Evolutionary conservation across 768 basidiomycete genomes (phyloP).

Genomic region (Rickenella mellea): DNA sequence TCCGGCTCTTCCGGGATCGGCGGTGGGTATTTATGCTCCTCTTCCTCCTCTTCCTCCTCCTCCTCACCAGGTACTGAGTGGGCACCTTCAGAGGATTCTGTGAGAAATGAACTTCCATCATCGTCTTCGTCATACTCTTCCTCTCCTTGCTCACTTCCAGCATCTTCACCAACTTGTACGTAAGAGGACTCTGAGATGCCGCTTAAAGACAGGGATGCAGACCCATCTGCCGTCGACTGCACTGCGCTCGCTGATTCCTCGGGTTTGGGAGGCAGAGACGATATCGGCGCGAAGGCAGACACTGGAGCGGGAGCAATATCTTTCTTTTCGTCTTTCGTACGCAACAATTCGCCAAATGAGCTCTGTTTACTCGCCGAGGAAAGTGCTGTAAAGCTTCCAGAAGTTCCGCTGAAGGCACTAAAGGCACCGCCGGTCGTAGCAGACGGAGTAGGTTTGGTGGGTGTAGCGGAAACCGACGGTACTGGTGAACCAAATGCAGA

Average conservation of each 20-base stretch:
- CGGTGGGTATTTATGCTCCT: slow-evolving; percentile 22
- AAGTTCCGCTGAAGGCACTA: slow-evolving; percentile 18
- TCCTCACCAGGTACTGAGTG: slow-evolving; percentile 6
- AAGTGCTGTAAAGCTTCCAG: slow-evolving; percentile 47
- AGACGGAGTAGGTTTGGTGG: slow-evolving; percentile 9
- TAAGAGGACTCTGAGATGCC: slow-evolving; percentile 32
- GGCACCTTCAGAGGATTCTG: slow-evolving; percentile 16
- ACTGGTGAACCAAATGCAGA: slow-evolving; percentile 13
- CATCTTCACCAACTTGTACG: slow-evolving; percentile 29
- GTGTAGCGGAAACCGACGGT: slow-evolving; percentile 5
- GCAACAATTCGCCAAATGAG: slow-evolving; percentile 57
- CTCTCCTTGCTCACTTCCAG: slow-evolving; percentile 19
- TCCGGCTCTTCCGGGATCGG: slow-evolving; percentile 20
- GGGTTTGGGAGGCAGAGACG: slow-evolving; percentile 4
- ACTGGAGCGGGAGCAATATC: not conserved
- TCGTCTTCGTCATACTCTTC: slow-evolving; percentile 20
- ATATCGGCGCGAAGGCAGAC: no score
- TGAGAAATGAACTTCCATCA: slow-evolving; percentile 23
- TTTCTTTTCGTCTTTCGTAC: slow-evolving; percentile 15
- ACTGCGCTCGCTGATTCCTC: slow-evolving; percentile 7
- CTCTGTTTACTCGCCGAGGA: slow-evolving; percentile 35
- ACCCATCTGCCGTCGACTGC: slow-evolving; percentile 6
- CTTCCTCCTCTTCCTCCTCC: slow-evolving; percentile 20
- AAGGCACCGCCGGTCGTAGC: slow-evolving; percentile 16
- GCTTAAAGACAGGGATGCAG: slow-evolving; percentile 29